Evolutionary conservation across 192 early-diverging fungal species (phyloP).

Genomic region (Podila minutissima): DNA sequence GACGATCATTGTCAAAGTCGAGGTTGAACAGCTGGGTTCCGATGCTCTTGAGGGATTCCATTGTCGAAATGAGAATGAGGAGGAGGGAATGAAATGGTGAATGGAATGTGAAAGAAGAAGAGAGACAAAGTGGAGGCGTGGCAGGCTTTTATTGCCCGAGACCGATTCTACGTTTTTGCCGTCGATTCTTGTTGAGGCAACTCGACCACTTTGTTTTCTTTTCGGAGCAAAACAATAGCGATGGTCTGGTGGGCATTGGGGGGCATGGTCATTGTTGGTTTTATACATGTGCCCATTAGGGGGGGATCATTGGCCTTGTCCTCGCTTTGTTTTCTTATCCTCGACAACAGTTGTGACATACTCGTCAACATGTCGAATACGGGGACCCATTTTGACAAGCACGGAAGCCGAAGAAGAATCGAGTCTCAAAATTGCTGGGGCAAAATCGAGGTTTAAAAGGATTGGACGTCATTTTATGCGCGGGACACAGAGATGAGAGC

Average conservation of each 20-base stretch:
- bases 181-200: background rate
- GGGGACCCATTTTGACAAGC: background rate
- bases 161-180: background rate
- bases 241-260: no score
- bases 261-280: no score
- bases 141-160: background rate
- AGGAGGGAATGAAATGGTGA: constrained; percentile 1
- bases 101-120: constrained; percentile 4
- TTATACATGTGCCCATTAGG: no score
- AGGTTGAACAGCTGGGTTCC: constrained; percentile 31
- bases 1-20: constrained; percentile 37
- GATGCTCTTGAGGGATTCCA: constrained; percentile 29
- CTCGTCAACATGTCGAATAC: background rate
- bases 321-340: no score
- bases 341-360: background rate
- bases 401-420: background rate
- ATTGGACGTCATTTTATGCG: background rate
- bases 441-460: background rate
- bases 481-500: background rate
- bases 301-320: no score
- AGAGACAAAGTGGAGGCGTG: background rate
- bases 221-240: no score
- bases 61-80: constrained; percentile 1
- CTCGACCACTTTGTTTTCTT: no score
- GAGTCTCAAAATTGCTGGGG: constrained; percentile 13